Evolutionary conservation across 441 rosid species (phyloP), one percentile per base, ranked within the genome.

Genomic region (Pelargonium myrrhifolium): DNA sequence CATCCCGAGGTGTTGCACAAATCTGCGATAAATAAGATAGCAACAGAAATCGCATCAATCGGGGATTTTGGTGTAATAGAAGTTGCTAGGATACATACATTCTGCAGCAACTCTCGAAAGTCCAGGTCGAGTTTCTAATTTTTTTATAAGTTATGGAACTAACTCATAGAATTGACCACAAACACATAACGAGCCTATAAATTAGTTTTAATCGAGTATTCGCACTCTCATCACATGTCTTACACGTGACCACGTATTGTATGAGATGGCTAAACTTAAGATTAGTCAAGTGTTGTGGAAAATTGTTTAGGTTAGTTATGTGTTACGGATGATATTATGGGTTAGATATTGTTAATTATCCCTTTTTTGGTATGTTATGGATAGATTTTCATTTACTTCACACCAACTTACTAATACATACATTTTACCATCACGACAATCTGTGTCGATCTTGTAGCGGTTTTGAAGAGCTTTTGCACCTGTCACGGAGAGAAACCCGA

Each of bases 391-490:
- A 28, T 28, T 28, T 28, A 26, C 14, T 14, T 55, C 63, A 18
- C 28, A 67, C 15, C 28, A 10, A 37, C 1, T 62, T 17, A 66
- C 39, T 9, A 40, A 65, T 62, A 75, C 84, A 64, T 89, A 87
- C 97, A 66, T 81, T 85, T 79, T 81, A 76, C 97, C 94, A 17
- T 76, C 76, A 69, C 70, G 64, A 28, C 80, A 84, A 64, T 82
- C 88, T 22, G 73, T 75, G 37, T 87, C 90, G 4, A 90, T 79
- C 79, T 83, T 93, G 83, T 90, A 89, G 69, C 97, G 89, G 60
- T 76, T 85, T 56, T 76, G 85, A 78, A 90, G 90, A 72, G 84
- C 78, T 71, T 69, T 71, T 72, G 66, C 53, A 72, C 96, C 97
- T 86, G 82, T 24, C 58, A 76, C 74, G 17, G 65, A 39, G 65